Base-by-base conservation (phyloP, 148 eudicot genomes). In the Beta vulgaris region DNA sequence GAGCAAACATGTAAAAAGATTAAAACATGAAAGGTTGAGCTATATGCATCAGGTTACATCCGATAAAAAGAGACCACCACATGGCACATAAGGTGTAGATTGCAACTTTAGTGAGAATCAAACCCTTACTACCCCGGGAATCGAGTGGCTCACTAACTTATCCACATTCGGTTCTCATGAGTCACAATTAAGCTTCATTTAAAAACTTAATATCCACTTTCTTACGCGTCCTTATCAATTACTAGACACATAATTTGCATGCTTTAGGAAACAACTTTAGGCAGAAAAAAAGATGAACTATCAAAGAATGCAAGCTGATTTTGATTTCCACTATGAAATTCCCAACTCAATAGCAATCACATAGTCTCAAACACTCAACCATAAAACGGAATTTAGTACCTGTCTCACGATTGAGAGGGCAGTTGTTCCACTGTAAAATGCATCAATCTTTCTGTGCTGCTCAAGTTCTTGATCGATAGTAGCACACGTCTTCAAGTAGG, bases 321-420 rank as follows among this genome's bases (percentile, higher is more conserved):
- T 60, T 60, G 9, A 51, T 51, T 3, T 51, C n/a, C 16, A 15
- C 51, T 23, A 55, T 55, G 60, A n/a, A 55, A 73, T 10, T n/a
- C 18, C 26, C 12, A 8, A 14, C 4, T 68, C 12, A 58, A 68
- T 36, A 54, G n/a, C 39, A 26, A 61, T 31, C 39, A 12, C 4
- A 34, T 69, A 23, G 16, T 59, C 60, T 60, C 9, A 71, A 46
- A 37, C 26, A 65, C 43, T n/a, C 0, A 48, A 16, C 25, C 7
- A 54, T 31, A 69, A 21, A 60, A 70, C 44, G 53, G 36, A 26
- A 42, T 34, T 42, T 43, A 23, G 75, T 82, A 93, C 98, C 98
- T 93, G 98, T 76, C 86, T 88, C 75, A 93, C 94, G 64, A 91
- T 77, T n/a, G 98, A 87, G 69, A 93, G 81, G 42, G 97, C 97